phyloP scores from a whole-genome alignment of 1,139 yeast species.

The Lodderomyces jiufengensis region DNA sequence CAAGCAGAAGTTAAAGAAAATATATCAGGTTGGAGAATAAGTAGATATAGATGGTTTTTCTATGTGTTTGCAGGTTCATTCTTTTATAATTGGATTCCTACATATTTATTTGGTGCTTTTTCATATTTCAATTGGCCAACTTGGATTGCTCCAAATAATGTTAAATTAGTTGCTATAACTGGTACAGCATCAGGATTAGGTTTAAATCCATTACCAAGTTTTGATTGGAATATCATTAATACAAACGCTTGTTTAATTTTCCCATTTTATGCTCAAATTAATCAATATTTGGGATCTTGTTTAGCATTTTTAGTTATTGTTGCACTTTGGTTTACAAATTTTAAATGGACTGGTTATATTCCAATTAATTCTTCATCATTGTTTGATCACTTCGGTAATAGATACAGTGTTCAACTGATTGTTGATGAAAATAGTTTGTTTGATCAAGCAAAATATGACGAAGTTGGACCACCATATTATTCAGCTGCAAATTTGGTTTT shows the following conservation, averaged over 20 bases:
- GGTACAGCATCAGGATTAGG: constrained; percentile 54
- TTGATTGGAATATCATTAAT: constrained; percentile 43
- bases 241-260: constrained; percentile 20
- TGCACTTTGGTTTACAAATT: constrained; percentile 48
- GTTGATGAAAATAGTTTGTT: constrained; percentile 33
- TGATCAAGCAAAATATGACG: constrained; percentile 34
- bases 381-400: constrained; percentile 43
- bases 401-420: constrained; percentile 36
- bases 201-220: constrained; percentile 49
- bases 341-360: constrained; percentile 46
- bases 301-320: constrained; percentile 39
- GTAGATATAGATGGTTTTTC: constrained; percentile 48
- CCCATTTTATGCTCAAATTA: constrained; percentile 45
- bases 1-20: constrained; percentile 36
- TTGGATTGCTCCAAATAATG: constrained; percentile 58
- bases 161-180: constrained; percentile 50
- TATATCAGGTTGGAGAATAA: constrained; percentile 50
- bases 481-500: constrained; percentile 53
- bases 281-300: constrained; percentile 37
- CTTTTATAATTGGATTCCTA: constrained; percentile 56
- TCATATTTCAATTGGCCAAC: constrained; percentile 59
- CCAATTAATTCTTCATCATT: constrained; percentile 49
- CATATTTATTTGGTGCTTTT: constrained; percentile 46
- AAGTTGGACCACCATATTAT: constrained; percentile 55
- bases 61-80: constrained; percentile 35